phyloP scores from a whole-genome alignment of 176 grass and related monocot genomes.

The Tillandsia leiboldiana region DNA sequence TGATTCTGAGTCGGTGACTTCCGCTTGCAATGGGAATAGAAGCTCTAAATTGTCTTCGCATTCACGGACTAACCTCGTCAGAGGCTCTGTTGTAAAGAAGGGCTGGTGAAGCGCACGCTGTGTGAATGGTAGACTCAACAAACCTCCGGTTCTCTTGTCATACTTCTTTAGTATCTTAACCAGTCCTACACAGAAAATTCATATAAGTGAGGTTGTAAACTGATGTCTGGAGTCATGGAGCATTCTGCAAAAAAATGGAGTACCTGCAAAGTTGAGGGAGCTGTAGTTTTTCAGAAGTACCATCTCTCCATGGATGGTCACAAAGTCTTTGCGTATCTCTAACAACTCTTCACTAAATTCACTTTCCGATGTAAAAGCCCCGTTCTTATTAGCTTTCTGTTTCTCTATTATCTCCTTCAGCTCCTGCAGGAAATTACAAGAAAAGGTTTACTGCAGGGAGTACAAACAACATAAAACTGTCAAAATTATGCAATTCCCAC shows the following conservation, averaged over 20 bases:
- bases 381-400: slow-evolving; percentile 53
- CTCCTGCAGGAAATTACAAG: slow-evolving; percentile 30
- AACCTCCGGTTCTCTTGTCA: slow-evolving; percentile 81
- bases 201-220: neutral
- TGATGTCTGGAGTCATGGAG: neutral
- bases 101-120: slow-evolving; percentile 80
- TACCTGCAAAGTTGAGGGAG: slow-evolving; percentile 93
- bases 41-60: slow-evolving; percentile 80
- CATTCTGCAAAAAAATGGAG: neutral
- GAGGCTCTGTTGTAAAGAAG: slow-evolving; percentile 86
- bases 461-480: neutral
- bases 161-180: slow-evolving; percentile 97
- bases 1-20: slow-evolving; percentile 64
- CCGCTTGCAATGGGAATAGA: slow-evolving; percentile 84
- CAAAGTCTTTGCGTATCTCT: slow-evolving; percentile 89
- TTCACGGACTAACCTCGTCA: slow-evolving; percentile 79
- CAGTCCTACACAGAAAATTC: slow-evolving; percentile 42
- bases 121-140: slow-evolving; percentile 80
- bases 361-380: slow-evolving; percentile 41
- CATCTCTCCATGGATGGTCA: slow-evolving; percentile 96
- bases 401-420: slow-evolving; percentile 90
- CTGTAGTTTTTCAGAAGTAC: slow-evolving; percentile 90
- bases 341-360: slow-evolving; percentile 84
- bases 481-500: too few species aligned
- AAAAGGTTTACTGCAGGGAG: neutral